Percentiles rank a stretch among this genome's conserved stretches.
Evolutionary conservation across 2,329 filamentous ascomycete genomes (phyloP).

Genomic region (Neoascochyta sp.): DNA sequence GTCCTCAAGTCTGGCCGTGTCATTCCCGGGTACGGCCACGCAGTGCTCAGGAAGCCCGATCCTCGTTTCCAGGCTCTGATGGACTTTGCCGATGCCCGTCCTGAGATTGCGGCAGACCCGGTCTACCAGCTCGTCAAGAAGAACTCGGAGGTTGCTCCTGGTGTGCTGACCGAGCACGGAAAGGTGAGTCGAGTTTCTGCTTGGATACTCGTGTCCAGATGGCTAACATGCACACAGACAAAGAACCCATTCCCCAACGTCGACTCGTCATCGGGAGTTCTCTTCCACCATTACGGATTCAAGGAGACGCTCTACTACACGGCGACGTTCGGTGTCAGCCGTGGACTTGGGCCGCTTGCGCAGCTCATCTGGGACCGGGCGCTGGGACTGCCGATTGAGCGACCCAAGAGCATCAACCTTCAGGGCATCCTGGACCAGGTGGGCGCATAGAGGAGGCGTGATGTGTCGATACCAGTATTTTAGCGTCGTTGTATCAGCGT

Average conservation of each 20-base stretch:
- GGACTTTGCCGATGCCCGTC: slow-evolving; percentile 83
- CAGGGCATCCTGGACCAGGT: slow-evolving; percentile 70
- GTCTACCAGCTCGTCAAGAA: slow-evolving; percentile 92
- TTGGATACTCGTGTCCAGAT: neutral
- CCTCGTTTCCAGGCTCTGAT: slow-evolving; percentile 95
- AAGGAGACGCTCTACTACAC: slow-evolving; percentile 94
- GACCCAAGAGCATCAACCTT: slow-evolving; percentile 96
- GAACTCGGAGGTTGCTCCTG: slow-evolving; percentile 87
- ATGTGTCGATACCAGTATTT: slow-evolving; percentile 16
- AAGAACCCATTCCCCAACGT: slow-evolving; percentile 98
- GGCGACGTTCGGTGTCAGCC: slow-evolving; percentile 65
- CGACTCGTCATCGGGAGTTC: slow-evolving; percentile 84
- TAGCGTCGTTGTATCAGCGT: too few relatives aligned
- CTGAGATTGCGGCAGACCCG: slow-evolving; percentile 80
- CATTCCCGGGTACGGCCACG: slow-evolving; percentile 92
- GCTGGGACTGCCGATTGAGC: slow-evolving; percentile 89
- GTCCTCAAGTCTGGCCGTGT: slow-evolving; percentile 92
- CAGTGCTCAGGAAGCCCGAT: slow-evolving; percentile 93
- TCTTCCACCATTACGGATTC: slow-evolving; percentile 99
- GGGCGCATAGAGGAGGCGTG: slow-evolving; percentile 18
- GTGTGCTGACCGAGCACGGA: slow-evolving; percentile 88
- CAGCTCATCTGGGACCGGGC: slow-evolving; percentile 97
- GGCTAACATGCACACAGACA: slow-evolving; percentile 50
- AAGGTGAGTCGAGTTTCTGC: slow-evolving; percentile 57
- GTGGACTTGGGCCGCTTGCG: slow-evolving; percentile 78